Evolutionary conservation across 257 asterid genomes (phyloP).

Genomic region (Solanum rostratum): DNA sequence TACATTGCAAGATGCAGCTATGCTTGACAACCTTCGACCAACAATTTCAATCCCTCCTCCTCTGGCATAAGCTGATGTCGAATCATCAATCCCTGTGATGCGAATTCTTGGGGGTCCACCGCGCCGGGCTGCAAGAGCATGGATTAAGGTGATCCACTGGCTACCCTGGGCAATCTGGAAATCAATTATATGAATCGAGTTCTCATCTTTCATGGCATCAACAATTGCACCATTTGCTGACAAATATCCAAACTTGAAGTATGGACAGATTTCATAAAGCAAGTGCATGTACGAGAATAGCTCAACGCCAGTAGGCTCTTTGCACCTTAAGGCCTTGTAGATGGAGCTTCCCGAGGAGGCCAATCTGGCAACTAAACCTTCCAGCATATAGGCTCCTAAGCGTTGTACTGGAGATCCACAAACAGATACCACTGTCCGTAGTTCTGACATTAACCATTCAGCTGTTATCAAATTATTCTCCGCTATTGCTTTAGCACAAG

Average conservation of each 20-base stretch:
- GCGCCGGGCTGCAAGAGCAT: constrained; percentile 17
- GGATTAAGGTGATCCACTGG: constrained; percentile 23
- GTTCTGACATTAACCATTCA: constrained; percentile 13
- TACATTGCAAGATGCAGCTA: constrained; percentile 16
- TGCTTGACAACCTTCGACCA: constrained; percentile 5
- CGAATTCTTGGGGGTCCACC: constrained; percentile 23
- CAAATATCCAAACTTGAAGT: constrained; percentile 22
- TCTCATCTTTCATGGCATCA: constrained; percentile 20
- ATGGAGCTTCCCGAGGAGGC: constrained; percentile 20
- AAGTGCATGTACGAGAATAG: constrained; percentile 18
- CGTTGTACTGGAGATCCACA: constrained; percentile 17
- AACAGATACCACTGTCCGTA: constrained; percentile 13
- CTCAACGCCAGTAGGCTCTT: constrained; percentile 13
- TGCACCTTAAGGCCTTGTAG: constrained; percentile 18
- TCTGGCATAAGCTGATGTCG: constrained; percentile 17
- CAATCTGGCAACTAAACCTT: constrained; percentile 19
- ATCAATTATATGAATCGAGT: constrained; percentile 15
- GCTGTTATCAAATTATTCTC: not conserved
- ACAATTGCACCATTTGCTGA: constrained; percentile 29
- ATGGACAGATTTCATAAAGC: constrained; percentile 24
- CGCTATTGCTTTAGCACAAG: constrained; percentile 17
- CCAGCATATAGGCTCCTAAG: constrained; percentile 24
- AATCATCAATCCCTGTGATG: constrained; percentile 22
- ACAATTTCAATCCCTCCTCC: constrained; percentile 22
- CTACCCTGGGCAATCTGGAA: constrained; percentile 22